Base-by-base conservation (phyloP, 805 yeast species). In the Saturnispora saitoi region DNA sequence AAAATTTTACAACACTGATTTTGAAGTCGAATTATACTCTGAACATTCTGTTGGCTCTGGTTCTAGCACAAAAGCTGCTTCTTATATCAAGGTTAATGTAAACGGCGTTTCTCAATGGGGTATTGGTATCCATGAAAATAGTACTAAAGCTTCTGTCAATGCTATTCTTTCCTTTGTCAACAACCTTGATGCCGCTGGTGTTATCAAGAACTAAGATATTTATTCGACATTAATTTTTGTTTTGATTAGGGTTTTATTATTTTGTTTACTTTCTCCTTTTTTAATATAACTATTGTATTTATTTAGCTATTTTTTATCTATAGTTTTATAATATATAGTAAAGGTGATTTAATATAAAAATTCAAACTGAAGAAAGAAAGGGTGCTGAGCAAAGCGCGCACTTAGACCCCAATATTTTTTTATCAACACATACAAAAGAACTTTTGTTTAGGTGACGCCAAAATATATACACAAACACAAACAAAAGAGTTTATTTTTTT, bases 71-170 rank as follows among this genome's bases (percentile, higher is more conserved):
- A 76, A 80, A 65, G 91, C 90, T 56, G 90, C 87, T 41, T 77
- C 90, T 9, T 83, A 76, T 64, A 80, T 90, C 34, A 54, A 54
- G 45, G 54, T 65, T 32, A 51, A 60, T 15, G 42, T 22, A 14
- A 69, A 59, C 44, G 59, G 50, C 11, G 45, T 50, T 11, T 47
- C 51, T 11, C 59, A 67, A 51, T 90, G 96, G 96, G 97, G 97
- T 68, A 90, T 90, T 51, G 97, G 96, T 61, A 80, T 88, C 53
- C 83, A 87, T 63, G 91, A 82, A 67, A 95, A 90, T 68, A 93
- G 86, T 48, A 83, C 95, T 24, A 83, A 82, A 60, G 93, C 96
- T 43, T 81, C 95, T 5, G 77, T 86, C 58, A 74, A 76, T 57
- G 78, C 91, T 14, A 72, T 84, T 53, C 61, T 82, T 39, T 79